Evolutionary conservation across 164 flowering plant genomes (phyloP), one percentile per base, ranked within the genome.

Genomic region (Hamamelis virginiana): DNA sequence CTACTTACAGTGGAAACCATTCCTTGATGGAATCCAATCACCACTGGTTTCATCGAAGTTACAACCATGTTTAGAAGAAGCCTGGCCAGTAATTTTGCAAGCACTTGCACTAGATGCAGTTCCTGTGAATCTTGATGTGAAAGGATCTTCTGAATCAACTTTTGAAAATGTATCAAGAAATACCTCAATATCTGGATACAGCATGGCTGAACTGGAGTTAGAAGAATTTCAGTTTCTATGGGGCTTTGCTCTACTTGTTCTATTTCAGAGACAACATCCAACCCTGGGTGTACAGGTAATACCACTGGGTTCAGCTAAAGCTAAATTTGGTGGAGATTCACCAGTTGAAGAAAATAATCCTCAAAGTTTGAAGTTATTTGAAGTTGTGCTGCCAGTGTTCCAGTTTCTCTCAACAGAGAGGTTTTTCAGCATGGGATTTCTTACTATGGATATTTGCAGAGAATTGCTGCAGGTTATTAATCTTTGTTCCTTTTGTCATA

Each of bases 71-170:
- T 82, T 95, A 23, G 91, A 92, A 78, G 96, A 92, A 79, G 81
- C 91, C 45, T 95, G 98, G 98, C 97, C 98, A n/a, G 86, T 91
- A 38, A 84, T 95, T 77, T 73, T 95, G 76, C 97, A 91, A 81
- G 99, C 99, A 52, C 69, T 89, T 76, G 80, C 85, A 33, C 72
- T 90, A 62, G 99, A 95, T 85, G 92, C 97, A 41, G 84, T 85
- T 76, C 99, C 99, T 60, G 72, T 52, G 22, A 68, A 70, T 64
- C 41, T 38, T 70, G 77, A 71, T 68, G 58, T 45, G 47, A 75
- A 76, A 70, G 85, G 58, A 64, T 67, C 76, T 69, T 69, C 84
- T 10, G 46, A 69, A 28, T 23, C 73, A 46, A 51, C 68, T 67
- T 64, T 33, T 62, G 81, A 80, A 41, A 73, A 80, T 69, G 18